These are phyloP conservation scores for Leccinum variicolor DNA, from an alignment of 768 basidiomycete genomes.

Conservation along the genomic window DNA sequence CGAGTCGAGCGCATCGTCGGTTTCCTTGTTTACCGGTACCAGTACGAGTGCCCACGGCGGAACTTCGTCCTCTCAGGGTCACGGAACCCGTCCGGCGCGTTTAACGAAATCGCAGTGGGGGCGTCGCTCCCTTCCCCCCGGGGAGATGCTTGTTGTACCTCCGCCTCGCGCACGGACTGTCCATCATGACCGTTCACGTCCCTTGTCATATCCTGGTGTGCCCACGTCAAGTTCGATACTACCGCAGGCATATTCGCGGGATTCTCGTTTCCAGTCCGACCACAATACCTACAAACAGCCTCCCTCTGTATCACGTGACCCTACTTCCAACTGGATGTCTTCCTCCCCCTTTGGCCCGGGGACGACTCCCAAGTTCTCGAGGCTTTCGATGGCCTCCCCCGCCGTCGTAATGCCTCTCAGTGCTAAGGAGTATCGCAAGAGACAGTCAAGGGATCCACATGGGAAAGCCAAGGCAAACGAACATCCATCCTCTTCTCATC, in stretches of 20 bases:
- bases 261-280: conserved; percentile 7
- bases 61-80: conserved; percentile 20
- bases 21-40: conserved; percentile 7
- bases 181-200: conserved; percentile 17
- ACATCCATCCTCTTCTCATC: not conserved
- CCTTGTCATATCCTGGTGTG: conserved; percentile 4
- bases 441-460: conserved; percentile 8
- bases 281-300: conserved; percentile 11
- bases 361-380: conserved; percentile 27
- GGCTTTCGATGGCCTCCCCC: conserved; percentile 27
- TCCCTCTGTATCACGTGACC: conserved; percentile 24
- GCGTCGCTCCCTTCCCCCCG: conserved; percentile 3
- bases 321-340: conserved; percentile 26
- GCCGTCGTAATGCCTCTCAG: conserved; percentile 31
- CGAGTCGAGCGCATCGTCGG: conserved; percentile 23
- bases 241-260: conserved; percentile 11
- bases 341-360: conserved; percentile 30
- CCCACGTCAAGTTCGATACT: not conserved
- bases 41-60: conserved; percentile 10
- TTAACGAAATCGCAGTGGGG: conserved; percentile 10
- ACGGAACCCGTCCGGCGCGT: conserved; percentile 7
- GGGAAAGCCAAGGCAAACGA: conserved; percentile 11
- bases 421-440: conserved; percentile 26
- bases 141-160: conserved; percentile 3
- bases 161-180: conserved; percentile 23